Conservation (phyloP, 2,329 filamentous ascomycete species). For the Claviceps monticola region DNA sequence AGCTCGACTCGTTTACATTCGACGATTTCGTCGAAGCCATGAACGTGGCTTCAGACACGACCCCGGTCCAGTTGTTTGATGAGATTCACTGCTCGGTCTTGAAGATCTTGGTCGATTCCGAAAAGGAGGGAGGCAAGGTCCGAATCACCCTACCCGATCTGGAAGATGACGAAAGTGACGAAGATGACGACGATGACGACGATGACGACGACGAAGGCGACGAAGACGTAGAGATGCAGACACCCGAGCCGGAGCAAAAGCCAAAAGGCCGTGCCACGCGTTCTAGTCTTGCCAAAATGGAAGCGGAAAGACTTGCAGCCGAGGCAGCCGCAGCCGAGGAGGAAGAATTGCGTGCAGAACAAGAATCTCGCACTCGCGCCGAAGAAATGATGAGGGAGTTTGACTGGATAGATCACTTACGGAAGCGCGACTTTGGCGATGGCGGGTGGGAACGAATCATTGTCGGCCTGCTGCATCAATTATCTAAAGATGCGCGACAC, state of each 20-base stretch:
- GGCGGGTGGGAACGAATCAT: conserved; percentile 89
- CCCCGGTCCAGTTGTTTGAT: conserved; percentile 71
- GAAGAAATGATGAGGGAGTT: conserved; percentile 61
- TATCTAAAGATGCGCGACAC: conserved; percentile 61
- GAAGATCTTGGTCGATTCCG: conserved; percentile 68
- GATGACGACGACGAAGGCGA: conserved; percentile 35
- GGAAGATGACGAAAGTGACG: conserved; percentile 56
- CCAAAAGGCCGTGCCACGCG: conserved; percentile 60
- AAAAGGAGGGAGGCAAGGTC: conserved; percentile 63
- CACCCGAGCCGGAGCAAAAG: conserved; percentile 58
- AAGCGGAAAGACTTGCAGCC: conserved; percentile 53
- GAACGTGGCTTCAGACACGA: conserved; percentile 57
- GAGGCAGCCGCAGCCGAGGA: conserved; percentile 42
- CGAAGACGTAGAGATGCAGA: conserved; percentile 37
- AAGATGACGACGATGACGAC: conserved; percentile 45
- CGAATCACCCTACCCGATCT: conserved; percentile 67
- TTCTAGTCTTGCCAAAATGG: conserved; percentile 71
- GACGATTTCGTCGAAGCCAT: conserved; percentile 91
- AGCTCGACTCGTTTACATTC: conserved; percentile 92
- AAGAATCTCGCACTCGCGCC: conserved; percentile 50
- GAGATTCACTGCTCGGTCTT: conserved; percentile 87
- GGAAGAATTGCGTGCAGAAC: conserved; percentile 30
- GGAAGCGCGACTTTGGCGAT: conserved; percentile 69
- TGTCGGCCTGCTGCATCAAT: conserved; percentile 70
- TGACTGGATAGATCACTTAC: conserved; percentile 75